Conservation (phyloP, 345 rosid species). For the Mangifera indica region DNA sequence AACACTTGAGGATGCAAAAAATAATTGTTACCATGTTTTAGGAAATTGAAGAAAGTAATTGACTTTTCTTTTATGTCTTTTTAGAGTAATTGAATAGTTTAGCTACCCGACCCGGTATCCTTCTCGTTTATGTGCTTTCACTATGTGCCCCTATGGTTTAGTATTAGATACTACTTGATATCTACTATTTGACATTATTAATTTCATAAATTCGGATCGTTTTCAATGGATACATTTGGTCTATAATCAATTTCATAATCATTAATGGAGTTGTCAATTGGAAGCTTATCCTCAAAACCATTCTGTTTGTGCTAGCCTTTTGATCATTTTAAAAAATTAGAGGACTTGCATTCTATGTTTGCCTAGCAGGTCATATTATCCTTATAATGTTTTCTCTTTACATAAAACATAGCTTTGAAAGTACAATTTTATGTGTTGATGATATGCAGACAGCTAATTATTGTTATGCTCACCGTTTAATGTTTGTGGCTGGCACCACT, state of each 20-base stretch:
- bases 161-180: neutral
- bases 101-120: neutral
- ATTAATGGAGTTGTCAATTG: neutral
- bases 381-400: neutral
- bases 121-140: neutral
- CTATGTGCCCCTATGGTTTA: neutral
- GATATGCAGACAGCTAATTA: neutral
- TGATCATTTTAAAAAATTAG: neutral
- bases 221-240: neutral
- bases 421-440: neutral
- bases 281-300: neutral
- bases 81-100: neutral
- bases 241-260: neutral
- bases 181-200: neutral
- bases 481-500: neutral
- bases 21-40: neutral
- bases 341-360: neutral
- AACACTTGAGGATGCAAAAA: neutral
- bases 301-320: neutral
- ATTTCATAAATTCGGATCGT: neutral
- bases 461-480: neutral
- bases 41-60: neutral
- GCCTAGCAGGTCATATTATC: neutral
- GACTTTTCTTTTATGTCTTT: neutral
- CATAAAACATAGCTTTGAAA: neutral